These are phyloP conservation scores for Neltuma alba DNA, from an alignment of 306 rosid species.

Conservation along the genomic window DNA sequence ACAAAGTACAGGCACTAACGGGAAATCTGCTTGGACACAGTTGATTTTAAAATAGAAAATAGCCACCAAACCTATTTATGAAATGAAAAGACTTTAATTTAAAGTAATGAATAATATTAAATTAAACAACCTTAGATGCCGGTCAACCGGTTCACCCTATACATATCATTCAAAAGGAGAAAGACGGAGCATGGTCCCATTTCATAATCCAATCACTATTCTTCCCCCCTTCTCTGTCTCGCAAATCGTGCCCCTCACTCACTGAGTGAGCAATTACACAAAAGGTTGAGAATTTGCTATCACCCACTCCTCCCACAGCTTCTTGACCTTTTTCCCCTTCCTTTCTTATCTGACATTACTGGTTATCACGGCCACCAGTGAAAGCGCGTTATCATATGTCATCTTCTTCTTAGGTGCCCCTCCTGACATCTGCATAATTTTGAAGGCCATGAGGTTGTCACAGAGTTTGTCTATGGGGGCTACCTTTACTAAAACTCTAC, in stretches of 20 bases:
- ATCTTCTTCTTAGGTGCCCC: background rate
- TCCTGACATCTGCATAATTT: background rate
- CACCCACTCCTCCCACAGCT: background rate
- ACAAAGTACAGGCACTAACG: background rate
- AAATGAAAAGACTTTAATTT: background rate
- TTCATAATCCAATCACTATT: background rate
- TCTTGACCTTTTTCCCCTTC: background rate
- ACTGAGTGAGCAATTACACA: background rate
- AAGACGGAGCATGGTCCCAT: background rate
- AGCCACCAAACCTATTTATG: background rate
- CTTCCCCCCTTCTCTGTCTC: background rate
- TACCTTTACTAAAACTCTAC: background rate
- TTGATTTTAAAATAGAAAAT: background rate
- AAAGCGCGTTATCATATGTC: constrained; percentile 3
- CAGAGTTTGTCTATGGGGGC: background rate
- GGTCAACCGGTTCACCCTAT: constrained; percentile 8
- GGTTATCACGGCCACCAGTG: constrained; percentile 5
- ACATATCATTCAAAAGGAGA: background rate
- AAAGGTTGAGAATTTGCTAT: background rate
- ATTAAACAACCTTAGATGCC: background rate
- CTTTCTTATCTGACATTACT: background rate
- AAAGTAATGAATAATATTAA: background rate
- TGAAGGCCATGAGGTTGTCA: background rate
- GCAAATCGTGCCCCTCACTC: background rate
- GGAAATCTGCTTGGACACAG: background rate